Conservation (phyloP, 2,329 filamentous ascomycete species). For the Penicillium brasilianum region DNA sequence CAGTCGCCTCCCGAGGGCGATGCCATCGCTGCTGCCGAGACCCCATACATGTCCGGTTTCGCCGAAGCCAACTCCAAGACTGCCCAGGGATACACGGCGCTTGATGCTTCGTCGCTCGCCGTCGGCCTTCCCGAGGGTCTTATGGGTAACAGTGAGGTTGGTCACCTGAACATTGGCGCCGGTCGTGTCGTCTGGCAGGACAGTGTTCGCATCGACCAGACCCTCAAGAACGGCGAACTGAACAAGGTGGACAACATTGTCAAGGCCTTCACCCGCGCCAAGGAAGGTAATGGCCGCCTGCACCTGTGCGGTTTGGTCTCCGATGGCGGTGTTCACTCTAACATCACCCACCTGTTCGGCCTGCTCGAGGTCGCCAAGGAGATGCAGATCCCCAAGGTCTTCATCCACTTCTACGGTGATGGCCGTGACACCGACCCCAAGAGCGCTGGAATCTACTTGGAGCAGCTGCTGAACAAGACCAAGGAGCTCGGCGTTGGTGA, state of each 20-base stretch:
- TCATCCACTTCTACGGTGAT: slow-evolving; percentile 98
- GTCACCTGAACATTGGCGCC: slow-evolving; percentile 97
- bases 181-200: slow-evolving; percentile 98
- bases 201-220: slow-evolving; percentile 93
- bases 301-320: slow-evolving; percentile 92
- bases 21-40: slow-evolving; percentile 91
- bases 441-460: slow-evolving; percentile 84
- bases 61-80: slow-evolving; percentile 68
- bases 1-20: slow-evolving; percentile 86
- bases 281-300: slow-evolving; percentile 86
- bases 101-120: slow-evolving; percentile 93
- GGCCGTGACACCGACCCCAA: slow-evolving; percentile 98
- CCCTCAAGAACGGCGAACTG: slow-evolving; percentile 83
- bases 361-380: slow-evolving; percentile 90
- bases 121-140: slow-evolving; percentile 95
- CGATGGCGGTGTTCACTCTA: slow-evolving; percentile 94
- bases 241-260: slow-evolving; percentile 77
- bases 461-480: slow-evolving; percentile 78
- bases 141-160: slow-evolving; percentile 99
- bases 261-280: slow-evolving; percentile 76
- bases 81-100: slow-evolving; percentile 82
- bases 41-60: slow-evolving; percentile 93
- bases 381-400: slow-evolving; percentile 84
- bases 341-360: slow-evolving; percentile 89
- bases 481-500: slow-evolving; percentile 86